Conservation (phyloP, 345 rosid species). For the Raphanus raphanistrum region DNA sequence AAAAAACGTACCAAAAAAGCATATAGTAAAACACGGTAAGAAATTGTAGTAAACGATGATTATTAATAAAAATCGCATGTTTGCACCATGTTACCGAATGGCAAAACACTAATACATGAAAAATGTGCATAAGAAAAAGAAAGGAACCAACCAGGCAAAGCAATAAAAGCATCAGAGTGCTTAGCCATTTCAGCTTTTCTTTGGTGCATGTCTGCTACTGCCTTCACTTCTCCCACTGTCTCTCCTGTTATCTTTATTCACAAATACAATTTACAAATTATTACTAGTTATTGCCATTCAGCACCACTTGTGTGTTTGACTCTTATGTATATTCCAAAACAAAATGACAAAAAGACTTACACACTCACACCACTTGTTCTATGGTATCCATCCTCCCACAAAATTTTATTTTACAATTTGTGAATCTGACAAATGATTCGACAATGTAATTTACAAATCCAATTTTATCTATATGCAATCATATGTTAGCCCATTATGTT, state of each 20-base stretch:
- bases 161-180: slow-evolving; percentile 77
- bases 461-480: slow-evolving; percentile 26
- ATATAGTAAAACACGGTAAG: not conserved
- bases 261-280: not conserved
- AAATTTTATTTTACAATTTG: not conserved
- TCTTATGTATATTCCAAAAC: slow-evolving; percentile 26
- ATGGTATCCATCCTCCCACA: slow-evolving; percentile 14
- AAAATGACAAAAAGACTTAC: slow-evolving; percentile 35
- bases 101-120: not conserved
- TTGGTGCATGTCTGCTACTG: slow-evolving; percentile 80
- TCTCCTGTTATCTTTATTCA: slow-evolving; percentile 67
- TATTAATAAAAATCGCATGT: not conserved
- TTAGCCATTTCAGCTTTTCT: slow-evolving; percentile 86
- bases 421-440: not conserved
- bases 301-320: slow-evolving; percentile 27
- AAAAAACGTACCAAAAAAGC: no score
- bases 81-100: no score
- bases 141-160: slow-evolving; percentile 63
- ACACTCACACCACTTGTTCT: slow-evolving; percentile 35
- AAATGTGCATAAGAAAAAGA: slow-evolving; percentile 15
- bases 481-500: slow-evolving; percentile 25
- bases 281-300: slow-evolving; percentile 5
- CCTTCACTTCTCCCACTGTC: slow-evolving; percentile 80
- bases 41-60: not conserved
- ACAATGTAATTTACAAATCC: slow-evolving; percentile 2